A percentile compares a stretch with the other conserved stretches of the same genome.
These are phyloP conservation scores for Lasiodiplodia hormozganensis DNA, from an alignment of 2,329 filamentous ascomycete species.

Conservation along the genomic window DNA sequence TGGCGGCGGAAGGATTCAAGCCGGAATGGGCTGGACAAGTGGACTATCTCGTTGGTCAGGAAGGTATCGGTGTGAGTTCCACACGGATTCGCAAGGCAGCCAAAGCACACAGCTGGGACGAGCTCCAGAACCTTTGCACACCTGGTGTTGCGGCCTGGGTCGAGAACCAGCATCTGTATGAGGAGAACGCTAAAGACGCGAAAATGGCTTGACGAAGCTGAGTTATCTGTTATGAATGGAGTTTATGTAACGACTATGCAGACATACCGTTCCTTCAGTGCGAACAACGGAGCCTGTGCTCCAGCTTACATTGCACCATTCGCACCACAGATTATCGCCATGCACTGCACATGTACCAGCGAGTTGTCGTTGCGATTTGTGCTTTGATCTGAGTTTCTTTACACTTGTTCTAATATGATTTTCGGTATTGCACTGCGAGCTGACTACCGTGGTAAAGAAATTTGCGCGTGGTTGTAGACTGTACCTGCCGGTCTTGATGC, in stretches of 20 bases:
- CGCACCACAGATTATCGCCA: too few species aligned
- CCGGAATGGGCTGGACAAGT: conserved; percentile 54
- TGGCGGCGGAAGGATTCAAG: conserved; percentile 62
- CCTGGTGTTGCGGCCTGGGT: conserved; percentile 66
- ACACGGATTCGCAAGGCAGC: conserved; percentile 69
- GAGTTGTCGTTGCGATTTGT: too few species aligned
- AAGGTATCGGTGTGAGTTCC: conserved; percentile 54
- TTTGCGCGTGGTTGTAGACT: too few species aligned
- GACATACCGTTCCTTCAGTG: neutral
- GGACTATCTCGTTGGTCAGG: conserved; percentile 18
- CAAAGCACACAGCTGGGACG: conserved; percentile 54
- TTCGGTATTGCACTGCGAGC: too few species aligned
- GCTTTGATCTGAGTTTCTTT: too few species aligned
- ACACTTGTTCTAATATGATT: too few species aligned
- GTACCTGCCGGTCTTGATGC: neutral
- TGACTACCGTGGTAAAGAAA: too few species aligned
- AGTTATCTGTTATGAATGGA: neutral
- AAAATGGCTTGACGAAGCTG: conserved; percentile 42
- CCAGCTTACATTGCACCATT: too few species aligned
- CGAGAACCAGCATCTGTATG: conserved; percentile 63
- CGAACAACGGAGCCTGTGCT: neutral
- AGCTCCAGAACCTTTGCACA: conserved; percentile 63
- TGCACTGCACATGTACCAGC: too few species aligned
- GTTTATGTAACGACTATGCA: neutral
- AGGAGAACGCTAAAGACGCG: conserved; percentile 43